Evolutionary conservation across 2,329 filamentous ascomycete genomes (phyloP), one percentile per base, ranked within the genome.

Genomic region (Trichothecium roseum): DNA sequence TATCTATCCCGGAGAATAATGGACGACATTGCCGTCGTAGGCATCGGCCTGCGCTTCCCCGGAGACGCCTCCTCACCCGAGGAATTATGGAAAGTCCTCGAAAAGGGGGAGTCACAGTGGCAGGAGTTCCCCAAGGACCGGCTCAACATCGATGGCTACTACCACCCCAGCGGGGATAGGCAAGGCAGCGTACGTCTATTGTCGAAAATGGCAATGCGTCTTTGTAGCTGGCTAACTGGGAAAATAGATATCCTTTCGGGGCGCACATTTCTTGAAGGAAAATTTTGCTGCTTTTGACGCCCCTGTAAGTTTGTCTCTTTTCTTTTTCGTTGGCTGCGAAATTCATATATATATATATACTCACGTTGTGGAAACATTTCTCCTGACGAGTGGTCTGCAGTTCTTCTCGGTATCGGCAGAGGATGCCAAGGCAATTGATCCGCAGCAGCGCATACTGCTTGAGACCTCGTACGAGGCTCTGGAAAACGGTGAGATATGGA

Each of bases 381-480:
- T 36, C 18, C 38, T 44, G 28, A 42, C 20, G 13, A 26, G 5
- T 20, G 12, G 12, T 34, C 9, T 8, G 4, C 13, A 70, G 66
- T 72, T 73, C 49, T 73, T 73, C 44, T 60, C 60, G 0, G 56
- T 72, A 4, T 54, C 66, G 0, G 57, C 65, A 1, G 63, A 66
- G 14, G 68, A 72, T 35, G 68, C 68, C 14, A 59, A 60, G 17
- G 66, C 69, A 3, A 66, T 72, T 37, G 70, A 74, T 34, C 69
- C 69, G 6, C 66, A 71, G 37, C 66, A 71, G 42, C 53, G 69
- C n/a, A 53, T 71, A 16, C 52, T 71, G 1, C 58, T 74, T 1
- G 69, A 74, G 40, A 53, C 60, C 6, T 63, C 61, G 3, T 71
- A 69, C 28, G 68, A 72, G 41, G 64, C 66, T 15, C 51, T 71